phyloP scores from a whole-genome alignment of 192 early-diverging fungal genomes.

The Umbelopsis vinacea region DNA sequence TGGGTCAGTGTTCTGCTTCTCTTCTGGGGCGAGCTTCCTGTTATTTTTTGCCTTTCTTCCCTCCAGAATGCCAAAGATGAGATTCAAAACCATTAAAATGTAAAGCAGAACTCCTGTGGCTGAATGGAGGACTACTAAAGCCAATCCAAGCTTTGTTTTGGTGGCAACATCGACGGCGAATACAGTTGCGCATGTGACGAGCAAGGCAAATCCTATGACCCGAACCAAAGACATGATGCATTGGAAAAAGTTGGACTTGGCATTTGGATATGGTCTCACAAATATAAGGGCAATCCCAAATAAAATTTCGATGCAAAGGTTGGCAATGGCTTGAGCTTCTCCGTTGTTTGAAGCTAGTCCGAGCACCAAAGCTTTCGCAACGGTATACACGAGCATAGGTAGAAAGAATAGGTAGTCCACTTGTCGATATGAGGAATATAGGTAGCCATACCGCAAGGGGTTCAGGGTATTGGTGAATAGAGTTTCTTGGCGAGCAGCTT shows the following conservation, averaged over 20 bases:
- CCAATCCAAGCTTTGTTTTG: conserved; percentile 4
- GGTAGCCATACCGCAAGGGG: background rate
- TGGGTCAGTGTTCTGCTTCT: background rate
- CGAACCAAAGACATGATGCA: conserved; percentile 9
- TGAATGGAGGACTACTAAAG: conserved; percentile 9
- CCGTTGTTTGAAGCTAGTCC: background rate
- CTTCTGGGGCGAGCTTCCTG: background rate
- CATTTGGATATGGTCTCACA: background rate
- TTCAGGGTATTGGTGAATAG: conserved; percentile 3
- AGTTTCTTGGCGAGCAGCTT: background rate
- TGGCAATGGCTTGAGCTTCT: conserved; percentile 20
- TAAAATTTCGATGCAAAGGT: conserved; percentile 1
- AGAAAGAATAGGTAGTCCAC: conserved; percentile 15
- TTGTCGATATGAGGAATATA: conserved; percentile 10
- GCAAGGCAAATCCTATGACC: conserved; percentile 4
- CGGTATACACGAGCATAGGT: background rate
- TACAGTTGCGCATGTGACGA: conserved; percentile 1
- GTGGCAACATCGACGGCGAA: conserved; percentile 11
- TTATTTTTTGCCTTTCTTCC: background rate
- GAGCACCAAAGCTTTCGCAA: conserved; percentile 1
- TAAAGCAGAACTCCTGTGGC: background rate
- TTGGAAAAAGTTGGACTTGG: conserved; percentile 7
- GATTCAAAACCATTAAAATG: conserved; percentile 2
- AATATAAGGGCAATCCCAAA: background rate
- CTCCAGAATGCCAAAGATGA: background rate